Evolutionary conservation across 345 rosid genomes (phyloP).

Genomic region (Camelina hispida): DNA sequence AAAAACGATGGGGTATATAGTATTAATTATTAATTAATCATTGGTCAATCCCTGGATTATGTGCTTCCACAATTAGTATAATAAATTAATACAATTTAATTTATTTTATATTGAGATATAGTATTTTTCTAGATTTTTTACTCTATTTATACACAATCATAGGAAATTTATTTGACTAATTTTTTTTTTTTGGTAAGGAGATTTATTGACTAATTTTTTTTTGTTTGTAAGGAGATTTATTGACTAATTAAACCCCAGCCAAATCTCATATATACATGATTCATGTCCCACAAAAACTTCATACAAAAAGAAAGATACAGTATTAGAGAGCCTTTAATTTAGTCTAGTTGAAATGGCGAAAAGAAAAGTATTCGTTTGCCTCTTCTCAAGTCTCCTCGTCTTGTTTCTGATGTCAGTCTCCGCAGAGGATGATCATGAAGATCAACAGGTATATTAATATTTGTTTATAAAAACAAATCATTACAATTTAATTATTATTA

Average conservation of each 20-base stretch:
- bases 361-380: background rate
- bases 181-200: background rate
- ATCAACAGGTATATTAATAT: conserved; percentile 10
- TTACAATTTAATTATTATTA: background rate
- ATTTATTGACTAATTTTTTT: background rate
- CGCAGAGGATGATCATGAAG: conserved; percentile 6
- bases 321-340: background rate
- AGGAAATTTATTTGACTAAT: background rate
- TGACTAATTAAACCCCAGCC: background rate
- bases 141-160: too few species aligned
- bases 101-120: background rate
- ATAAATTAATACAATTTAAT: background rate
- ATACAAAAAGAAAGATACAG: background rate
- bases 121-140: too few species aligned
- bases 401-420: conserved; percentile 13
- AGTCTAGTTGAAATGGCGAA: conserved; percentile 7
- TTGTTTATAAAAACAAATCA: background rate
- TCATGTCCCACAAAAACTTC: background rate
- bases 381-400: conserved; percentile 26
- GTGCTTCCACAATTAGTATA: background rate
- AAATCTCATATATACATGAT: background rate
- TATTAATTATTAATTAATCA: too few species aligned
- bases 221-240: background rate
- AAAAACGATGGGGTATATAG: too few species aligned
- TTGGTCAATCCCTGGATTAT: background rate